Evolutionary conservation across 257 asterid genomes (phyloP).

Genomic region (Solanum verrucosum): DNA sequence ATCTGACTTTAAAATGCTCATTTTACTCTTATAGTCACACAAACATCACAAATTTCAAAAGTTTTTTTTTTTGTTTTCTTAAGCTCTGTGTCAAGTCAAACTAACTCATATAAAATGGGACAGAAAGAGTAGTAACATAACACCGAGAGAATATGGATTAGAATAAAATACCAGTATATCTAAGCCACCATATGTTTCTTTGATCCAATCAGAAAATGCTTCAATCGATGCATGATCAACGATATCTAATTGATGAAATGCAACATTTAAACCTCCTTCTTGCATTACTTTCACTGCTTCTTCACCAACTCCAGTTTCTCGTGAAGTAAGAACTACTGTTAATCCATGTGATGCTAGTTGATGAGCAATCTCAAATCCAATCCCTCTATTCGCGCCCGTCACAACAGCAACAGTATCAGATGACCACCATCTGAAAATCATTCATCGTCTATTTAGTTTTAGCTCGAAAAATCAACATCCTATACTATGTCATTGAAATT

Average conservation of each 20-base stretch:
- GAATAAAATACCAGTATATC: background rate
- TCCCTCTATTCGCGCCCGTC: background rate
- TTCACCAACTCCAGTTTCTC: background rate
- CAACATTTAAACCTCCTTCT: background rate
- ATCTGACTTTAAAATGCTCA: background rate
- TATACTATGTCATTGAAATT: no score
- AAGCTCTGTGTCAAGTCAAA: background rate
- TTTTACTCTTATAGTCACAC: no score
- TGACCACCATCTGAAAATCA: background rate
- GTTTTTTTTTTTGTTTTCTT: no score
- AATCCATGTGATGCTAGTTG: background rate
- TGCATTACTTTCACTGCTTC: background rate
- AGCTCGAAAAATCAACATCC: background rate
- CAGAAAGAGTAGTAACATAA: no score
- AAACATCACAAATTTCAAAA: no score
- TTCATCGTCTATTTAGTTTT: background rate
- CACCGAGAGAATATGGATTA: no score
- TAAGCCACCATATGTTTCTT: background rate
- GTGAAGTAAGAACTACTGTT: background rate
- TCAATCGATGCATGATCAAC: background rate
- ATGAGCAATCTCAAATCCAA: background rate
- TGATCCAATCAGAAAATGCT: background rate
- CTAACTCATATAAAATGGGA: background rate
- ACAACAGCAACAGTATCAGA: background rate
- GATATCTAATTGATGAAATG: background rate